Base-by-base conservation (phyloP, 345 rosid genomes). In the Nasturtium officinale region DNA sequence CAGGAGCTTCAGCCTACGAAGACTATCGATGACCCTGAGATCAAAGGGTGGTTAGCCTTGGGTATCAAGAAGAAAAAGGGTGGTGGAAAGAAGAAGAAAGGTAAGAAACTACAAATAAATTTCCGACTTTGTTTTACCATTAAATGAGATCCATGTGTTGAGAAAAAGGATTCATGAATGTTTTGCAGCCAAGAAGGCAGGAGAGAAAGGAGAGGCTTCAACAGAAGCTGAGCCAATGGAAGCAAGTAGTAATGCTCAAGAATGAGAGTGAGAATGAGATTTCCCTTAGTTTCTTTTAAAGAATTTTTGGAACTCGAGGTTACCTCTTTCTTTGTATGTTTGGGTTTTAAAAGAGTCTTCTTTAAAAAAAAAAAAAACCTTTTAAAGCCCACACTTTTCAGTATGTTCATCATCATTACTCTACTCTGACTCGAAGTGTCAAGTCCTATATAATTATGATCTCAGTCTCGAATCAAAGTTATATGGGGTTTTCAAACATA, bases 71-170 rank as follows among this genome's bases (percentile, higher is more conserved):
- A 93, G 58, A 96, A 96, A 87, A 96, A 90, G 40, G 97, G 97
- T 67, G 99, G 98, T 61, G 99, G 98, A 71, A 92, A 90, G 87
- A 96, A 90, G 87, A 96, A 96, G 89, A 96, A 96, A 87, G 99
- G 97, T 89, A 75, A 30, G 21, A 25, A 56, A 17, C 2, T 35
- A 0, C 0, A 40, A 18, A 6, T 15, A 35, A 71, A 26, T 23
- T 43, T 9, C 1, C 45, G 7, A 12, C 26, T 18, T 20, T 17
- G 3, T 45, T 45, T 16, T 15, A 16, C 0, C 50, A n/a, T n/a
- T 45, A 6, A 0, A 7, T 16, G 20, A 0, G 5, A 32, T 20
- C 53, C 1, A 35, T 16, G 3, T 9, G 32, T 7, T 69, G 45
- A 54, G 5, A 17, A 37, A 28, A 69, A 13, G 3, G 52, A 5